Evolutionary conservation across 805 yeast genomes (phyloP).

Genomic region (Cyberlindnera suaveolens): DNA sequence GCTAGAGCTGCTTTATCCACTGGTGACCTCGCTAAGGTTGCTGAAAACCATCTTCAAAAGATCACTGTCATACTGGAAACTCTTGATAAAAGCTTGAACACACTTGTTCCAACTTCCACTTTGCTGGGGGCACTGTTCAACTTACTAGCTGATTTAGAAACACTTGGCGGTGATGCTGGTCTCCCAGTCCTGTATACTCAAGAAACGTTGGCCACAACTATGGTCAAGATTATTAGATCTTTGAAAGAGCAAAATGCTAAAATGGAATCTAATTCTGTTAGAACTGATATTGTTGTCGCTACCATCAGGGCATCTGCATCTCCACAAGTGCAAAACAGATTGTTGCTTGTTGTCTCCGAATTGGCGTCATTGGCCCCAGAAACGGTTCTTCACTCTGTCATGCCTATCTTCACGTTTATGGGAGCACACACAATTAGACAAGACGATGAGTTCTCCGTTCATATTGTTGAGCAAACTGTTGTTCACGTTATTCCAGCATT

Average conservation of each 20-base stretch:
- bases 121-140: constrained; percentile 50
- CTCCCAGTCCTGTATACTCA: constrained; percentile 88
- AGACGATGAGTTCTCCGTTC: constrained; percentile 91
- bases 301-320: constrained; percentile 84
- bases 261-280: constrained; percentile 57
- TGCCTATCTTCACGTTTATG: constrained; percentile 99
- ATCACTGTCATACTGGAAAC: constrained; percentile 77
- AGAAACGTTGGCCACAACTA: constrained; percentile 82
- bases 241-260: constrained; percentile 37
- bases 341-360: constrained; percentile 78
- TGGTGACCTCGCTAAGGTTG: constrained; percentile 62
- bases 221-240: constrained; percentile 59
- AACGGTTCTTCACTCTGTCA: constrained; percentile 85
- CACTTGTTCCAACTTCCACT: constrained; percentile 32
- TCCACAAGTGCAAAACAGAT: constrained; percentile 91
- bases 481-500: constrained; percentile 88
- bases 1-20: constrained; percentile 71
- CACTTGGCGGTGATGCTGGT: constrained; percentile 86
- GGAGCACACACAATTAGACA: constrained; percentile 96
- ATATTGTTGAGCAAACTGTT: constrained; percentile 89
- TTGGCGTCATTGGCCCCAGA: constrained; percentile 88
- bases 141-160: constrained; percentile 66
- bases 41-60: constrained; percentile 71
- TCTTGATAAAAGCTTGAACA: constrained; percentile 43
- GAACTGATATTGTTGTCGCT: constrained; percentile 88